Percentiles rank a stretch among this genome's conserved stretches.
These are phyloP conservation scores for Ophiocordyceps camponoti-leonardi DNA, from an alignment of 2,329 filamentous ascomycete species.

Conservation along the genomic window DNA sequence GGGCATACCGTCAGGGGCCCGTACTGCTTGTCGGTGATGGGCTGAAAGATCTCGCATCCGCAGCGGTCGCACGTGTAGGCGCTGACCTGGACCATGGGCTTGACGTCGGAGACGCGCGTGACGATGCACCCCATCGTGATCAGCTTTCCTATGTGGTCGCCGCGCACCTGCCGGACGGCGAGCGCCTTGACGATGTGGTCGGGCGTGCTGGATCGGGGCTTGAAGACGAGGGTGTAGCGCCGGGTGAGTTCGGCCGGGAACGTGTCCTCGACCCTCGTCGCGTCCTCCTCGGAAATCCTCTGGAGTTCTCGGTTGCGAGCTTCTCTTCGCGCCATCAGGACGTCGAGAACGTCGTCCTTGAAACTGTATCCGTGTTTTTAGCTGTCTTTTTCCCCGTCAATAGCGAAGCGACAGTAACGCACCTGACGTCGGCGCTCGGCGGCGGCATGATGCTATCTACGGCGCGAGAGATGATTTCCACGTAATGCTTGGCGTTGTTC, in stretches of 20 bases:
- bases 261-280: conserved; percentile 44
- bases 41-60: conserved; percentile 94
- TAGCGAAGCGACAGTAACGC: conserved; percentile 13
- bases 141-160: conserved; percentile 80
- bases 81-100: conserved; percentile 93
- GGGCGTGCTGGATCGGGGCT: conserved; percentile 60
- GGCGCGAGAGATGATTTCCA: conserved; percentile 77
- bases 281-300: conserved; percentile 49
- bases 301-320: conserved; percentile 66
- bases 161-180: conserved; percentile 84
- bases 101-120: conserved; percentile 92
- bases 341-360: conserved; percentile 93
- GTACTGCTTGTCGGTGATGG: conserved; percentile 79
- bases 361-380: conserved; percentile 35
- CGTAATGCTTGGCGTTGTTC: conserved; percentile 84
- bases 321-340: conserved; percentile 84
- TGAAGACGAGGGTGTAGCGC: conserved; percentile 91
- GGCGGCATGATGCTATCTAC: conserved; percentile 75
- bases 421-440: conserved; percentile 62
- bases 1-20: conserved; percentile 75
- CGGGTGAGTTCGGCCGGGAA: conserved; percentile 87
- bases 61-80: conserved; percentile 96
- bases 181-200: conserved; percentile 48
- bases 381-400: not conserved
- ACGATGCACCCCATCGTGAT: conserved; percentile 92